Evolutionary conservation across 2,329 filamentous ascomycete genomes (phyloP).

Genomic region (Gnomoniopsis sp.): DNA sequence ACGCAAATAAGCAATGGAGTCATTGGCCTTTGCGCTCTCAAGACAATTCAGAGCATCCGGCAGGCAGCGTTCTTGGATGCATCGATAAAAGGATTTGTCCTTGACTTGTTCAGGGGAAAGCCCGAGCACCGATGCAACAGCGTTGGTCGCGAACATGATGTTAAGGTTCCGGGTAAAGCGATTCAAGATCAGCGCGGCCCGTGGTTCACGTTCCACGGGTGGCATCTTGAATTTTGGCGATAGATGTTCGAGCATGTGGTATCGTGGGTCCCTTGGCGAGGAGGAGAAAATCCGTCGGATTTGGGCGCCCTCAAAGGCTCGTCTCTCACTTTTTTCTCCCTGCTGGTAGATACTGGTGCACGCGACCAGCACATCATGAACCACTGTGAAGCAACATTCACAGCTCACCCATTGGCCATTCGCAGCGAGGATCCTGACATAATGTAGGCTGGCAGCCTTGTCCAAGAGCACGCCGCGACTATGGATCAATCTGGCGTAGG

Average conservation of each 20-base stretch:
- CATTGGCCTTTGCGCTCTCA: constrained; percentile 83
- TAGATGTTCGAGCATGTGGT: constrained; percentile 84
- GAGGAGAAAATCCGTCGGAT: constrained; percentile 78
- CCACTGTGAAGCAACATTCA: constrained; percentile 86
- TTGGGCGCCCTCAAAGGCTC: constrained; percentile 72
- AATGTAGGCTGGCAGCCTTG: constrained; percentile 80
- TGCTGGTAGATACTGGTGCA: constrained; percentile 75
- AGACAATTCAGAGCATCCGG: constrained; percentile 73
- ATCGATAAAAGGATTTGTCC: constrained; percentile 82
- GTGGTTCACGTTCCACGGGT: constrained; percentile 67
- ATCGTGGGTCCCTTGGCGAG: constrained; percentile 77
- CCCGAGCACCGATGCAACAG: constrained; percentile 72
- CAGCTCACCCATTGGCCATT: constrained; percentile 72
- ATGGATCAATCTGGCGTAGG: constrained; percentile 70
- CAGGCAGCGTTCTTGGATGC: constrained; percentile 75
- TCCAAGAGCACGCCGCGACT: constrained; percentile 71
- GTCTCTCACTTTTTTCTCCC: constrained; percentile 67
- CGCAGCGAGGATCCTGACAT: constrained; percentile 67
- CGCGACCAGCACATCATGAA: constrained; percentile 83
- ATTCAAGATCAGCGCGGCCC: constrained; percentile 81
- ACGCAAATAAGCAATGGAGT: constrained; percentile 84
- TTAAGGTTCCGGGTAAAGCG: constrained; percentile 78
- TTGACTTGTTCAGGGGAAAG: constrained; percentile 66
- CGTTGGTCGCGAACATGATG: constrained; percentile 82
- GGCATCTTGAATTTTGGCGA: constrained; percentile 74